Evolutionary conservation across 208 protist species (phyloP).

Genomic region (Leishmania lainsoni): DNA sequence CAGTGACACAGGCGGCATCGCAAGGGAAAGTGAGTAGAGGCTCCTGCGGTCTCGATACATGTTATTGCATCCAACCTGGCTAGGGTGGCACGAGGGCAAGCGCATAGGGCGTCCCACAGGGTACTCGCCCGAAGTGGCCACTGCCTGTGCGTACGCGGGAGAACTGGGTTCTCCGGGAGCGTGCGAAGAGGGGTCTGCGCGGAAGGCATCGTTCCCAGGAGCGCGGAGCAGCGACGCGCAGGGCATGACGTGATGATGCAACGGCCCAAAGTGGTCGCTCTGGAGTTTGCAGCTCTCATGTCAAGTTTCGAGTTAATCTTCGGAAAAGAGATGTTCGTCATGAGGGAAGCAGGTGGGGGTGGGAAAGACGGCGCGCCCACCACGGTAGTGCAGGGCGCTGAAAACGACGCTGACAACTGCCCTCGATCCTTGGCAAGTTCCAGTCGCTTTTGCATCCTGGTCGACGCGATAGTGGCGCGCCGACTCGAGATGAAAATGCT

Average conservation of each 20-base stretch:
- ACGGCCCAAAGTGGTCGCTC: neutral
- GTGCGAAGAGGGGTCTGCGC: neutral
- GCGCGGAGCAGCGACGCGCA: neutral
- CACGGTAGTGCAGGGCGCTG: neutral
- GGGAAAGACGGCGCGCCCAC: neutral
- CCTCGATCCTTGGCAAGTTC: neutral
- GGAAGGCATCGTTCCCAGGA: neutral
- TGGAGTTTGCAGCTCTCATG: too few species aligned
- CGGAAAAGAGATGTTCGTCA: neutral
- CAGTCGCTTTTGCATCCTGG: conserved; percentile 20
- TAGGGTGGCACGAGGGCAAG: conserved; percentile 10
- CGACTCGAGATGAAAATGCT: conserved; percentile 40
- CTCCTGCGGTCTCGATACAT: neutral
- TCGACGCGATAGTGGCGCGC: conserved; percentile 34
- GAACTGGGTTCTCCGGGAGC: neutral
- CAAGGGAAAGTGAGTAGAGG: neutral
- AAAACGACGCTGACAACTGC: too few species aligned
- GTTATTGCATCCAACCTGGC: conserved; percentile 6
- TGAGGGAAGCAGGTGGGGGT: neutral
- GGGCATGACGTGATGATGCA: neutral
- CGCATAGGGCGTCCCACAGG: neutral
- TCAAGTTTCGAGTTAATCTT: neutral
- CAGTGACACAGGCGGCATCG: conserved; percentile 11
- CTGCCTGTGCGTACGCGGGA: conserved; percentile 3
- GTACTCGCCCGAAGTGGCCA: neutral